phyloP scores from a whole-genome alignment of 2,329 filamentous ascomycete genomes.

The Aureobasidium namibiae region DNA sequence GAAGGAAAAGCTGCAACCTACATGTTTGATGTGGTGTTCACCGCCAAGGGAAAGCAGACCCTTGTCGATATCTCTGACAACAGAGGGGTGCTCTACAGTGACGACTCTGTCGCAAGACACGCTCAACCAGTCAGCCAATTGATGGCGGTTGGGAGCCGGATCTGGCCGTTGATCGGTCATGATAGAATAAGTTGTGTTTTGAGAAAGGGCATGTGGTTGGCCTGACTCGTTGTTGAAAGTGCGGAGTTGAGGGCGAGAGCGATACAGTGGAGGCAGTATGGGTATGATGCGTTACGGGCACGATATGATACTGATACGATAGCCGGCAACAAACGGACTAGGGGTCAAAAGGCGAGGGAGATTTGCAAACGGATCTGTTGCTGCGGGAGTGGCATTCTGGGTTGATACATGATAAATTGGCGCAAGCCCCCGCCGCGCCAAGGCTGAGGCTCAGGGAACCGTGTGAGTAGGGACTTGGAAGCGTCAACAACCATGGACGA shows the following conservation, averaged over 20 bases:
- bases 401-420: background rate
- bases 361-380: background rate
- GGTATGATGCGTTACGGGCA: background rate
- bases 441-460: background rate
- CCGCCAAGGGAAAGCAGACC: conserved; percentile 56
- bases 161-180: conserved; percentile 13
- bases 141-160: conserved; percentile 6
- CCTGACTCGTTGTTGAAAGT: background rate
- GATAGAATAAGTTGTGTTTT: background rate
- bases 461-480: background rate
- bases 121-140: conserved; percentile 9
- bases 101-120: conserved; percentile 44
- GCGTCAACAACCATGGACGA: background rate
- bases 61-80: conserved; percentile 56
- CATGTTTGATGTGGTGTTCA: conserved; percentile 45
- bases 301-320: background rate
- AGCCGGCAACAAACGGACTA: background rate
- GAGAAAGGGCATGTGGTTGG: background rate
- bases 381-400: background rate
- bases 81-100: conserved; percentile 59
- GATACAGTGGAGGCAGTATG: background rate
- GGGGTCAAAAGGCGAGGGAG: background rate
- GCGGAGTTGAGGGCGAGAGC: background rate
- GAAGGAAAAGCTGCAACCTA: conserved; percentile 22
- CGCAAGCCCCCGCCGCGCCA: background rate